Evolutionary conservation across 345 rosid genomes (phyloP), one percentile per base, ranked within the genome.

Genomic region (Excoecaria agallocha): DNA sequence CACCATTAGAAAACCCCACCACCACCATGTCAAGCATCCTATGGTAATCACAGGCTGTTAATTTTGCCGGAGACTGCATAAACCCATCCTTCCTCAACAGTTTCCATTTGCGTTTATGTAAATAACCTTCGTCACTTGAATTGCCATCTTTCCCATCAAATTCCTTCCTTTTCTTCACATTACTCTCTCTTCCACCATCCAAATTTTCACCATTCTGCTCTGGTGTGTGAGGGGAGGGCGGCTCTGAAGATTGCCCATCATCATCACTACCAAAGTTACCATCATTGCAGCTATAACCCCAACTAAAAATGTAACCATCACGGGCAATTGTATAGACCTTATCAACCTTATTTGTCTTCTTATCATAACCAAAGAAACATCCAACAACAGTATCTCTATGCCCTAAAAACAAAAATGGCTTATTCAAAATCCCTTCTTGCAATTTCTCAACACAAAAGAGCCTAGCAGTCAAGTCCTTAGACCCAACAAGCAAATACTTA

Each of bases 1-100:
- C 94, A 57, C 99, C 99, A 79, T 89, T 90, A 0, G 96, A 89
- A 83, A 90, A 90, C n/a, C 98, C 96, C 63, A 88, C 98, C 61
- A 93, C 98, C 64, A 91, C 78, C 86, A 91, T 88, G 71, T 95
- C 93, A 56, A 95, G 89, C 63, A 84, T 91, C 81, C 74, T 84
- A 76, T 95, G 99, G 82, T 93, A 91, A 78, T 91, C 93, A 52
- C 96, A 93, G 0, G 97, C 89, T 11, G 94, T 82, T 76, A 95
- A 72, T 76, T 87, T 89, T 0, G 98, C 92, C 0, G 82, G 80
- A 12, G 81, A 84, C 81, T 95, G 99, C 82, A 79, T 80, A 82
- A 85, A 93, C 62, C 92, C 87, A 84, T 95, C 92, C 76, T 95
- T 95, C 86, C 93, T 90, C 71, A 88, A 75, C 82, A 89, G 79